Conservation (phyloP, 495 filamentous ascomycete species). For the Talaromyces thailandensis region DNA sequence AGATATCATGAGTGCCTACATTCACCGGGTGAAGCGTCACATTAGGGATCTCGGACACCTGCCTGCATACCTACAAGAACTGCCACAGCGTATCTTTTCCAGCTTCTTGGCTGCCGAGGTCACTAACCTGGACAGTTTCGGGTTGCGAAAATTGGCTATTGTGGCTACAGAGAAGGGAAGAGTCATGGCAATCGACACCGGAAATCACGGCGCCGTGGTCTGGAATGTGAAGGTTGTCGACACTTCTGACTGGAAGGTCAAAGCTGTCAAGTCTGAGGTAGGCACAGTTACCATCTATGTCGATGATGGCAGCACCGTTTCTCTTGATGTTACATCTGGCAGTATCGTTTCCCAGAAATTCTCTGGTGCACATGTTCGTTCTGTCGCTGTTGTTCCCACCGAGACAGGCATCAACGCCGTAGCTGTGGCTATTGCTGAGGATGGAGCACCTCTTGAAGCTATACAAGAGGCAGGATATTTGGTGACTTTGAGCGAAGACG, state of each 20-base stretch:
- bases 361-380: conserved; percentile 18
- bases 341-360: conserved; percentile 35
- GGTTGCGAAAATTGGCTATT: conserved; percentile 73
- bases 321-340: conserved; percentile 49
- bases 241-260: conserved; percentile 55
- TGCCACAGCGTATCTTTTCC: conserved; percentile 57
- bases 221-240: conserved; percentile 60
- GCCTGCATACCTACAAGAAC: conserved; percentile 58
- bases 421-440: conserved; percentile 20
- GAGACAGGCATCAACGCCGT: conserved; percentile 11
- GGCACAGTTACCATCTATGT: conserved; percentile 51
- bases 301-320: conserved; percentile 47
- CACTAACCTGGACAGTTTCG: conserved; percentile 67
- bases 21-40: conserved; percentile 81
- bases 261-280: conserved; percentile 51
- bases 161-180: conserved; percentile 74
- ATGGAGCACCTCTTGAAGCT: conserved; percentile 24
- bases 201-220: conserved; percentile 61
- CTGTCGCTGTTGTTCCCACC: conserved; percentile 23
- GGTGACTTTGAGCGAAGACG: conserved; percentile 52
- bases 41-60: conserved; percentile 67
- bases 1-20: conserved; percentile 68
- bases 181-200: conserved; percentile 69
- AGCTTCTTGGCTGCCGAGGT: conserved; percentile 57
- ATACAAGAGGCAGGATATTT: conserved; percentile 30